A percentile compares a stretch with the other conserved stretches of the same genome.
These are phyloP conservation scores for Astrephomene gubernaculifera DNA, from an alignment of 139 green algal genomes.

Conservation along the genomic window DNA sequence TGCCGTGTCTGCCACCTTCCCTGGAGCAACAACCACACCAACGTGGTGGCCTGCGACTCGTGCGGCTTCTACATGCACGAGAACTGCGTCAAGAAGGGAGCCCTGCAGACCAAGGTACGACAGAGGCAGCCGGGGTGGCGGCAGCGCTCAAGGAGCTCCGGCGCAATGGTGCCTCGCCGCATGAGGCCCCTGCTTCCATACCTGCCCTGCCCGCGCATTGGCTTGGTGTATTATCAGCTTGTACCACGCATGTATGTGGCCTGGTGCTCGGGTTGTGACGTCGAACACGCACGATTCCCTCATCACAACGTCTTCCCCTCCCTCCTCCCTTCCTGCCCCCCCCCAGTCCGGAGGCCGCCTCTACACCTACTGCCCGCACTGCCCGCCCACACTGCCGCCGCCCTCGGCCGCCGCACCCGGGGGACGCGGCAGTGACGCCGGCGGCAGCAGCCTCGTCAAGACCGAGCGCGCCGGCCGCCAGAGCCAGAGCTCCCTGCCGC, in stretches of 20 bases:
- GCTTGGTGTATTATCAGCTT: too few relatives aligned
- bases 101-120: constrained; percentile 29
- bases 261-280: too few relatives aligned
- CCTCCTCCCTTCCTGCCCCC: background rate
- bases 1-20: constrained; percentile 40
- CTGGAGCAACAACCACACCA: constrained; percentile 21
- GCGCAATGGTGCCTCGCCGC: too few relatives aligned
- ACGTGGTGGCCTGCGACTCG: constrained; percentile 16
- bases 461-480: background rate
- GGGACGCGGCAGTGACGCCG: background rate
- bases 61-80: constrained; percentile 41
- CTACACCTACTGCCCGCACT: constrained; percentile 40
- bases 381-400: constrained; percentile 5
- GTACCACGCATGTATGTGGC: too few relatives aligned
- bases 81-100: constrained; percentile 33
- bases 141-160: too few relatives aligned
- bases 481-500: background rate
- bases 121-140: too few relatives aligned
- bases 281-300: too few relatives aligned
- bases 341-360: constrained; percentile 4
- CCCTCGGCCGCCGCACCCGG: background rate
- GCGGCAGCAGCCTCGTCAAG: background rate
- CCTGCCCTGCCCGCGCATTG: too few relatives aligned
- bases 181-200: too few relatives aligned
- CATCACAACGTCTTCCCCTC: background rate